A percentile compares a stretch with the other conserved stretches of the same genome.
Conservation (phyloP, 805 yeast species). For the Monosporozyma unispora region DNA sequence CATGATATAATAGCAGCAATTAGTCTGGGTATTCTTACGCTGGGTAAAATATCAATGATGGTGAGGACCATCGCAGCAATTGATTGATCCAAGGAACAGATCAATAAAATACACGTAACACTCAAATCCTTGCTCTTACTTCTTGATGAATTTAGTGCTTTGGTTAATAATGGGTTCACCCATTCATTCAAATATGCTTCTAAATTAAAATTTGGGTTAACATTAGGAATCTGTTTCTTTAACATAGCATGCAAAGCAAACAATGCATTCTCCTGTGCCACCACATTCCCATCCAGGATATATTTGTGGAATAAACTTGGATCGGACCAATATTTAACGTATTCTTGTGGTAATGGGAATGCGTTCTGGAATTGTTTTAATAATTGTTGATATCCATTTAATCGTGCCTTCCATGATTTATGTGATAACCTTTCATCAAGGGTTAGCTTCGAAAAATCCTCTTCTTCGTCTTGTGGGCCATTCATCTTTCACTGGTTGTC, state of each 20-base stretch:
- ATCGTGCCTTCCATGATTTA: conserved; percentile 83
- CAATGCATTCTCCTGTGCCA: conserved; percentile 81
- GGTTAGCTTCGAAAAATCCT: conserved; percentile 55
- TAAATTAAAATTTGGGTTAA: background rate
- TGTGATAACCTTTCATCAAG: conserved; percentile 57
- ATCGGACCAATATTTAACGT: conserved; percentile 33
- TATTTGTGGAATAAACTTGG: conserved; percentile 51
- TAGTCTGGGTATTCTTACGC: conserved; percentile 64
- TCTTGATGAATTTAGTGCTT: conserved; percentile 68
- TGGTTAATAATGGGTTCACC: conserved; percentile 52
- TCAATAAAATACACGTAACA: conserved; percentile 48
- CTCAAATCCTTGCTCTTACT: conserved; percentile 64
- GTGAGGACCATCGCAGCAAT: conserved; percentile 37
- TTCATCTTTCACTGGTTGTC: background rate
- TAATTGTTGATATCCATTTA: conserved; percentile 67
- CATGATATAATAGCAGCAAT: conserved; percentile 60
- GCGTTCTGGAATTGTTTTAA: conserved; percentile 18
- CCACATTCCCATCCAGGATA: conserved; percentile 75
- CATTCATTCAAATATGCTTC: conserved; percentile 8
- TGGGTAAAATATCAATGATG: conserved; percentile 56
- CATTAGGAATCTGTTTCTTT: conserved; percentile 1
- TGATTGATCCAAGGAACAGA: conserved; percentile 60
- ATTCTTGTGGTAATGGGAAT: conserved; percentile 35
- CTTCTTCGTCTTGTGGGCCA: conserved; percentile 33
- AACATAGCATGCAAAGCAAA: conserved; percentile 40